These are phyloP conservation scores for Fomitopsis schrenkii DNA, from an alignment of 1,284 basidiomycete species.

Conservation along the genomic window DNA sequence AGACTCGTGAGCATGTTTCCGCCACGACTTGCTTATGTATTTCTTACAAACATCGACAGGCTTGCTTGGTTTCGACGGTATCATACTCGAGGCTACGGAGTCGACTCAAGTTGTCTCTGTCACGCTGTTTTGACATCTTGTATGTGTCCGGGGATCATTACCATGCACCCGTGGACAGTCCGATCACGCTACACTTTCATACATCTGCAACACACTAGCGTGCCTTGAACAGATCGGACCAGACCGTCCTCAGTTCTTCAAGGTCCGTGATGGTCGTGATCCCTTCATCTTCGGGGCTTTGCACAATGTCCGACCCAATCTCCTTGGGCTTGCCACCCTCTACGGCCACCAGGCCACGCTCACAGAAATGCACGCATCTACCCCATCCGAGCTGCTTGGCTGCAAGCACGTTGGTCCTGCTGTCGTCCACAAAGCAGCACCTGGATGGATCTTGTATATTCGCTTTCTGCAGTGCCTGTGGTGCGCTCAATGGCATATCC, in stretches of 20 bases:
- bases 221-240: constrained; percentile 65
- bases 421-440: constrained; percentile 78
- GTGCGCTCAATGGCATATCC: background rate
- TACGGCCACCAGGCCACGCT: constrained; percentile 54
- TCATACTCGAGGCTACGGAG: constrained; percentile 78
- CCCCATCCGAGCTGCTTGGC: constrained; percentile 68
- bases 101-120: constrained; percentile 72
- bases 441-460: constrained; percentile 56
- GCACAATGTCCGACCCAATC: constrained; percentile 37
- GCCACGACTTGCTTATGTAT: too few relatives aligned
- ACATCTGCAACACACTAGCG: background rate
- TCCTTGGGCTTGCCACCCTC: constrained; percentile 58
- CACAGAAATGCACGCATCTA: constrained; percentile 70
- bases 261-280: constrained; percentile 47
- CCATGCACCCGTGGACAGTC: background rate
- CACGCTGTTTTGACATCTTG: constrained; percentile 53
- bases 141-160: background rate
- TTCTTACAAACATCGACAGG: constrained; percentile 32
- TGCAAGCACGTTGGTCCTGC: constrained; percentile 58
- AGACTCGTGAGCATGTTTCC: constrained; percentile 51
- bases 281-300: constrained; percentile 34
- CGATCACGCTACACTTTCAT: background rate
- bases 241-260: constrained; percentile 62
- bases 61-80: constrained; percentile 76
- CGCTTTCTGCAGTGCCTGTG: constrained; percentile 62